Base-by-base conservation (phyloP, 176 grass and related monocot species). In the Musa itinerans region DNA sequence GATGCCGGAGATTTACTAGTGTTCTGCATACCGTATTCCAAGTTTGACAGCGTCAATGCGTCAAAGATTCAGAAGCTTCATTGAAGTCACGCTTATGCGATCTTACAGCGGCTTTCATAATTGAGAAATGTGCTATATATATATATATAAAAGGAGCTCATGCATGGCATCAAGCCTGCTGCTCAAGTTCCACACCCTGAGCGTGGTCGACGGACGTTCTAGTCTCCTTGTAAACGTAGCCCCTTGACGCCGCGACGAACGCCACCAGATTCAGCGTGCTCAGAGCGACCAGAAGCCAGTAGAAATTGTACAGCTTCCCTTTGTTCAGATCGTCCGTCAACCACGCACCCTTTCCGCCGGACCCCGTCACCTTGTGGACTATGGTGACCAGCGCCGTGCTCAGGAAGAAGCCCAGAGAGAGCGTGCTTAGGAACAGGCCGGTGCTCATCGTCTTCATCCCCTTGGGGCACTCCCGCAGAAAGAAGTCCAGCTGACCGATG, bases 371-470 rank as follows among this genome's bases (percentile, higher is more conserved):
- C 85, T 81, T 89, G 53, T 92, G 76, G 9, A 99, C 88, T 65
- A 99, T 84, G 77, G 65, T 86, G 4, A 99, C 95, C 43, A 92
- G 77, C 52, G 78, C 73, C 2, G 95, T 91, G 86, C 95, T 99
- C 48, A 99, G 75, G 86, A 99, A 99, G 87, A 99, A 99, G 0
- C 95, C 95, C 0, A 99, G 53, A 2, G 95, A 88, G 15, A 89
- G 90, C 0, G 91, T 99, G 88, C 95, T 99, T 0, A 99, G 84
- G 84, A 99, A 99, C 7, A 99, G 65, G 1, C 95, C 95, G 8
- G 95, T 94, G 85, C 95, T 99, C 91, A 99, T 94, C 19, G 91
- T 94, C 83, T 99, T 99, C 95, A 99, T 99, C 63, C 95, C 95
- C 71, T 89, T 99, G 50, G 95, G 95, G 54, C 95, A 99, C 69